Base-by-base conservation (phyloP, 768 basidiomycete genomes). In the Clavaria fumosa region DNA sequence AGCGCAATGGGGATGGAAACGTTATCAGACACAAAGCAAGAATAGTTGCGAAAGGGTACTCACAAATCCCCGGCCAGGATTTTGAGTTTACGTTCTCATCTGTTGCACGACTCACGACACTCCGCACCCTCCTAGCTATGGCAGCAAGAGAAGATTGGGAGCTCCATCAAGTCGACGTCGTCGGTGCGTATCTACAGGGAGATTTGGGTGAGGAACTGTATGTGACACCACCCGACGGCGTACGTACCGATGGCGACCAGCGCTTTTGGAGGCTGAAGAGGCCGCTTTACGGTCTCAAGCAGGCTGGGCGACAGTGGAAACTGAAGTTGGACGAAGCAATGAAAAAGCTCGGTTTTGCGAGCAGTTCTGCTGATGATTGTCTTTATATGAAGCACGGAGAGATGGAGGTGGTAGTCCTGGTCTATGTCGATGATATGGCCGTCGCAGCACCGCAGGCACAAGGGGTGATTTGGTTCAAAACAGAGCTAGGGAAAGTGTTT, bases 121-220 rank as follows among this genome's bases (percentile, higher is more conserved):
- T 61, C 7, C 45, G 48, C 0, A 36, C 52, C 0, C 3, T 58
- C 0, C 47, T 69, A 2, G 56, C 62, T 3, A 31, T 65, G 17
- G 55, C 64, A 0, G 60, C 63, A 0, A 6, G 38, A 0, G 33
- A 54, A 7, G 42, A 54, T 19, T 58, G 58, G 41, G 48, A 66
- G 4, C 30, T 70, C 4, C 45, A 62, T 14, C 54, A 47, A 34
- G 48, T 67, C 5, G 61, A 72, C 43, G 55, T 70, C 11, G 60
- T 53, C 38, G 48, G 45, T 20, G 52, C 60, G 6, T 61, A 55
- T 41, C 41, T 61, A 19, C 47, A 59, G 41, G 50, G 54, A 0
- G 18, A 38, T 34, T 22, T 59, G 12, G 34, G 39, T 14, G 21
- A 22, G 7, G 15, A 40, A 23, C 31, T 39, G 5, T 5, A 18